A percentile compares a stretch with the other conserved stretches of the same genome.
phyloP scores from a whole-genome alignment of 371 early-diverging fungal genomes.

The Chytridiales sp. region DNA sequence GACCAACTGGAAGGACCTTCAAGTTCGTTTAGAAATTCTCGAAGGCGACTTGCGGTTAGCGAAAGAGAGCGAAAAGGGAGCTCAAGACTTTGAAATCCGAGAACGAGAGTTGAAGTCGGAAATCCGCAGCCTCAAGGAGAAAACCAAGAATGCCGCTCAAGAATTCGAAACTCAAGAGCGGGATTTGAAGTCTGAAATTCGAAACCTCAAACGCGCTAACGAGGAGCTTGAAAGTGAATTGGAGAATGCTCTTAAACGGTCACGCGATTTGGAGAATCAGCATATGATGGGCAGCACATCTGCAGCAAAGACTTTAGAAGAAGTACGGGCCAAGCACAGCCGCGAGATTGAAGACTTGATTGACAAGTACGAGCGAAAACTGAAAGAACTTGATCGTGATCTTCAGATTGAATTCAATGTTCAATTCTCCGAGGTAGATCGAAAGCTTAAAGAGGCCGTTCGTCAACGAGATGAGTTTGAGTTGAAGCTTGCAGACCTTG shows the following conservation, averaged over 20 bases:
- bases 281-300: background rate
- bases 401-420: constrained; percentile 20
- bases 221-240: constrained; percentile 23
- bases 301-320: constrained; percentile 9
- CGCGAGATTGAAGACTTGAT: constrained; percentile 12
- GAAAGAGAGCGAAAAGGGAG: background rate
- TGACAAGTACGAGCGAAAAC: constrained; percentile 19
- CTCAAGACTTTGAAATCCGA: background rate
- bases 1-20: background rate
- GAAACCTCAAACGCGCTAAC: constrained; percentile 17
- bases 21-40: background rate
- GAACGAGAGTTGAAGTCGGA: constrained; percentile 3
- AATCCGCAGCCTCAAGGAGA: background rate
- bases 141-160: background rate
- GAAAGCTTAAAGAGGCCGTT: constrained; percentile 11
- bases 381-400: constrained; percentile 23
- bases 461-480: background rate
- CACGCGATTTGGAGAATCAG: background rate
- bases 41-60: constrained; percentile 1
- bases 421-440: constrained; percentile 12
- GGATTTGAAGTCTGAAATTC: constrained; percentile 3
- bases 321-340: constrained; percentile 12
- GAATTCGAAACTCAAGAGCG: background rate
- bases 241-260: constrained; percentile 3
- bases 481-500: background rate